Evolutionary conservation across 495 filamentous ascomycete genomes (phyloP).

Genomic region (Symbiotaphrina buchneri): DNA sequence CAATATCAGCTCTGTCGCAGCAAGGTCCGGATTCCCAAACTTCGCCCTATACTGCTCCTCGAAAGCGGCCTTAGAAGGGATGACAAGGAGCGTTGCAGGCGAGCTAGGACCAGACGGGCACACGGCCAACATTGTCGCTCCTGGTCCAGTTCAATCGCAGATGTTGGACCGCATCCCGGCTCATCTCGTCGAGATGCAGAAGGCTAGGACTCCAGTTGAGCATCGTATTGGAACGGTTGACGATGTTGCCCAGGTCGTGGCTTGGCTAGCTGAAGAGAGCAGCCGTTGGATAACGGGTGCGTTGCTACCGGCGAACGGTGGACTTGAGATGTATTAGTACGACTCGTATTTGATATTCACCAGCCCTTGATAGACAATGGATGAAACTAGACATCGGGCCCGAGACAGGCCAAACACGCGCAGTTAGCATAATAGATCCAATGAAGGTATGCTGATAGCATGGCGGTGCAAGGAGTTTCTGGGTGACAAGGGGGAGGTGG

Average conservation of each 20-base stretch:
- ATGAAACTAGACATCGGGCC: no score
- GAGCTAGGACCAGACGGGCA: slow-evolving; percentile 38
- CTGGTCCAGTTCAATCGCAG: neutral
- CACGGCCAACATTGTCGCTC: neutral
- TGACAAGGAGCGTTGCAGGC: slow-evolving; percentile 48
- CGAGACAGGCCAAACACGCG: no score
- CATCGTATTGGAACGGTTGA: neutral
- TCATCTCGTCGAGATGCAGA: neutral
- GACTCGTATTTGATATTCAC: no score
- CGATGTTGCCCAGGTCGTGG: neutral
- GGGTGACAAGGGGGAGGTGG: no score
- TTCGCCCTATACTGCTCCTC: slow-evolving; percentile 55
- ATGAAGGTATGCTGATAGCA: no score
- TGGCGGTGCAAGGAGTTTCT: no score
- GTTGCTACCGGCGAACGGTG: neutral
- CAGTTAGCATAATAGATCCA: no score
- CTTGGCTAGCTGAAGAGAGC: neutral
- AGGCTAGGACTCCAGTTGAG: neutral
- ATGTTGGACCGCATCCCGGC: neutral
- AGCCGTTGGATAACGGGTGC: neutral
- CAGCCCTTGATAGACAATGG: no score
- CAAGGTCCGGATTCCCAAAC: slow-evolving; percentile 34
- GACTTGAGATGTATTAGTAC: neutral
- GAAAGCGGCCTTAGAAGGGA: slow-evolving; percentile 63
- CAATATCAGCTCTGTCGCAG: slow-evolving; percentile 30